Base-by-base conservation (phyloP, 352 stramenopile species). In the Phytophthora quininea region DNA sequence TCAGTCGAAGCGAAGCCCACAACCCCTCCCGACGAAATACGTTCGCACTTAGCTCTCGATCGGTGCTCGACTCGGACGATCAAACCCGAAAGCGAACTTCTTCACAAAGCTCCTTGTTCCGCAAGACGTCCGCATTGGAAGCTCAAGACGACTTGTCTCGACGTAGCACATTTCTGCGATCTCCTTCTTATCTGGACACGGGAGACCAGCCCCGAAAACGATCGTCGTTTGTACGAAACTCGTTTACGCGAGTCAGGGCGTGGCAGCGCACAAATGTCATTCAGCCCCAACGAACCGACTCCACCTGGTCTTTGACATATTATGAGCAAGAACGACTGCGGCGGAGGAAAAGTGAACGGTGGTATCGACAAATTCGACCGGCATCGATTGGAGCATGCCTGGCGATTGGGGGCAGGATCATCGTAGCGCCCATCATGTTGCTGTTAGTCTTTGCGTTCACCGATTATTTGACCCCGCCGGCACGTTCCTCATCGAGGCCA, bases 311-410 rank as follows among this genome's bases (percentile, higher is more conserved):
- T 5, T 1, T 50, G 4, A 55, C 60, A 3, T 73, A 73, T 32
- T 69, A 62, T 33, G 60, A 73, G 4, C 66, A 69, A 40, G 66
- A 73, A 19, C 54, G 50, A 9, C 32, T 62, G 14, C 32, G 42
- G 24, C 29, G 9, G n/a, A 53, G 53, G 4, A 61, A 46, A 11
- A 62, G 40, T 10, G 31, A 65, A 30, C 53, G 48, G 40, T 69
- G 60, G 54, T 69, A 69, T 54, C 60, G 66, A 30, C 58, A 73
- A 40, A 47, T 72, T 31, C 57, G 57, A 33, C 68, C 68, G 29
- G 68, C 68, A 55, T 67, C 63, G 5, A 32, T 76, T 11, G 53
- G 62, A 4, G 68, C 68, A 11, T 72, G 43, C 30, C 63, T 76
- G 5, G 68, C 68, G 4, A 67, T 72, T 29, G 58, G 33, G 11